Evolutionary conservation across 169 alveolate species (phyloP), one percentile per base, ranked within the genome.

Genomic region (Cryptosporidium ryanae): DNA sequence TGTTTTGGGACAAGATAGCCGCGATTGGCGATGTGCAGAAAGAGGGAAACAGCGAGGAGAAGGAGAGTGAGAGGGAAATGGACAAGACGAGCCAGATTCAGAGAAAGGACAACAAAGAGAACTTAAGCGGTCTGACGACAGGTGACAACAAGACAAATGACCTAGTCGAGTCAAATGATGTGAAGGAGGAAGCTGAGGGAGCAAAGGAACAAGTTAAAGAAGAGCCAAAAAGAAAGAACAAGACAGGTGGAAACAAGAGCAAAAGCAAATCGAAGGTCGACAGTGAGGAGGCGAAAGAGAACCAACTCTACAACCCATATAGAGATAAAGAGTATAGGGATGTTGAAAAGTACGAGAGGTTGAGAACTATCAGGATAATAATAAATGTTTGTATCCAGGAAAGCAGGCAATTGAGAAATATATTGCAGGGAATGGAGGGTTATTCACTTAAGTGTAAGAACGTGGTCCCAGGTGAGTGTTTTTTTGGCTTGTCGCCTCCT

Each of bases 401-500:
- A 59, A 76, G 84, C 38, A 76, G 43, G 17, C 84, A 76, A 12
- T 18, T 76, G 18, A 76, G 84, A 34, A 54, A 38, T 43, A 44
- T 44, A 12, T 44, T 76, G 38, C 84, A 76, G 44, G 29, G 49
- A 32, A 55, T 76, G 84, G 84, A 76, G 23, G 48, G 48, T 21
- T 76, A 76, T 49, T 59, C 68, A 21, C 34, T 59, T 50, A 76
- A 59, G 7, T 76, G 76, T 44, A 55, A 76, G 8, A 59, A 57
- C 18, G 65, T 48, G 49, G 29, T 29, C 21, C 76, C 84, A 25
- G 84, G 84, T 15, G 61, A 61, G 2, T 76, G 84, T 25, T 76
- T 76, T 76, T 76, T 76, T 44, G 84, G 84, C 1, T 23, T n/a
- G 17, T 76, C 84, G 2, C 83, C 83, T 50, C 63, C 84, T 32